Evolutionary conservation across 495 filamentous ascomycete species (phyloP), one percentile per base, ranked within the genome.

Genomic region (Penicillium tannophilum): DNA sequence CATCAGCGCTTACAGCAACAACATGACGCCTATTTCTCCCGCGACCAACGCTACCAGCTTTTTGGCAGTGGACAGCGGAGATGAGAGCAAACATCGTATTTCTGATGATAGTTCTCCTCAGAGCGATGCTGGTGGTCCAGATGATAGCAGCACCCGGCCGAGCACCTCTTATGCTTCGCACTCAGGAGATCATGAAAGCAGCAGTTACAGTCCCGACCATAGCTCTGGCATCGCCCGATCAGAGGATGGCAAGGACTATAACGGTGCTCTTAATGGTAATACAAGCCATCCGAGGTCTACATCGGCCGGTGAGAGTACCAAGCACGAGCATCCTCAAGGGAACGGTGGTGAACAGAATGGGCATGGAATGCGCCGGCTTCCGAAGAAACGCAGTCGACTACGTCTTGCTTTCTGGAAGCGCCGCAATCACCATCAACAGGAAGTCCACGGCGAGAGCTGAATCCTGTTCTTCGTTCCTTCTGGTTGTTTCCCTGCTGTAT

Each of bases 11-110:
- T 74, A 76, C 57, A 76, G 76, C 59, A 80, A 78, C 57, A 75
- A 68, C 43, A 76, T 74, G 74, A 73, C 75, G 4, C 71, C 73
- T 12, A 76, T 75, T 6, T 82, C 81, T 16, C 80, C 80, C 3
- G 73, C 74, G 9, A 83, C 80, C 19, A 80, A 82, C 55, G 81
- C 79, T 14, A 80, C 81, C 6, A 83, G 81, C 61, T 73, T 81
- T 46, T 64, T 83, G 26, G 76, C 76, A 12, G 72, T 75, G 31
- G 77, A 82, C 52, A 81, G 78, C 43, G 71, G 76, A 14, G 79
- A 81, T 24, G 78, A 82, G 46, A 72, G 39, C 16, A 41, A 41
- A 12, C 39, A 77, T 53, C 70, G 67, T 2, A 48, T 65, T 20
- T 56, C 63, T 11, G 64, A 71, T 23, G 70, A 74, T 19, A 72